Evolutionary conservation across 495 filamentous ascomycete species (phyloP).

Genomic region (Hypoxylon lenormandii): DNA sequence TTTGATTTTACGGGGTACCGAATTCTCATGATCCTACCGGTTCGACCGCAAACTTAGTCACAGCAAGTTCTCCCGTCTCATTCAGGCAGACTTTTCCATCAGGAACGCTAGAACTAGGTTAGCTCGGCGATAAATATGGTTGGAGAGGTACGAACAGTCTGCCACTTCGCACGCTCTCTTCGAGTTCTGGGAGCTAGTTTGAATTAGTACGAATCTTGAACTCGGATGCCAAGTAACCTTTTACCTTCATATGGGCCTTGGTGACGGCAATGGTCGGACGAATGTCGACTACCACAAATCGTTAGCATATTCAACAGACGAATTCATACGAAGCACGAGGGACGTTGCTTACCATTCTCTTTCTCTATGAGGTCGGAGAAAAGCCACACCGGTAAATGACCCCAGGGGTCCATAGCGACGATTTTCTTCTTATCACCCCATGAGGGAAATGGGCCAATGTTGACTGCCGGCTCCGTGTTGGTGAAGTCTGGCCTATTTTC

Average conservation of each 20-base stretch:
- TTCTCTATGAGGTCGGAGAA: constrained; percentile 75
- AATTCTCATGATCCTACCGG: constrained; percentile 64
- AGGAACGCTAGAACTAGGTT: constrained; percentile 63
- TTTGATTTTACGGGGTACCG: background rate
- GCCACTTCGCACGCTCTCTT: constrained; percentile 82
- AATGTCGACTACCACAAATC: constrained; percentile 73
- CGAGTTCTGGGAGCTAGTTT: constrained; percentile 81
- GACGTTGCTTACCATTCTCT: constrained; percentile 64
- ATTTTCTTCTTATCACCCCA: constrained; percentile 95
- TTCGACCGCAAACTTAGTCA: constrained; percentile 97
- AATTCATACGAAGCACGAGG: background rate
- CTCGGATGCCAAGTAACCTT: constrained; percentile 1
- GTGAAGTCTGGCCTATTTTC: constrained; percentile 79
- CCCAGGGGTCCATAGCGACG: constrained; percentile 95
- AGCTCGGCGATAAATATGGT: constrained; percentile 21
- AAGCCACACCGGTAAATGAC: constrained; percentile 87
- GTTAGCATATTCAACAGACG: constrained; percentile 26
- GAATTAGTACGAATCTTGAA: constrained; percentile 36
- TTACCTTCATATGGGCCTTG: constrained; percentile 89
- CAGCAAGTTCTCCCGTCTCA: constrained; percentile 82
- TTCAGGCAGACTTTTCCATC: constrained; percentile 94
- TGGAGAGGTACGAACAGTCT: constrained; percentile 64
- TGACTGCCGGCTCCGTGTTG: constrained; percentile 90
- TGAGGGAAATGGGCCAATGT: constrained; percentile 86
- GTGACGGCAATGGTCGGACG: constrained; percentile 94